Evolutionary conservation across 2,329 filamentous ascomycete species (phyloP).

Genomic region (Tolypocladium ovalisporum): DNA sequence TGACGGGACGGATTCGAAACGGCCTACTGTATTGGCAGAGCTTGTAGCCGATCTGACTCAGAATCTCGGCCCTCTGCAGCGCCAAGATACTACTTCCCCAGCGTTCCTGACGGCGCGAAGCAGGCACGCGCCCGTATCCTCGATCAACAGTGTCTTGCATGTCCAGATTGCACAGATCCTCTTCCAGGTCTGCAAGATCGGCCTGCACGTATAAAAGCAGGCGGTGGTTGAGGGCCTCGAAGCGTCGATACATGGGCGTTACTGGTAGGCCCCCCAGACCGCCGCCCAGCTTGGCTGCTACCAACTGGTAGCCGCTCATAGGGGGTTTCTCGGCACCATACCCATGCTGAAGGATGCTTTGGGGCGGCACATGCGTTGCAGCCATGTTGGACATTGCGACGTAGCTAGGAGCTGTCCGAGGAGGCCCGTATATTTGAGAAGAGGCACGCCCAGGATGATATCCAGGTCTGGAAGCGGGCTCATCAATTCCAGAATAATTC

Average conservation of each 20-base stretch:
- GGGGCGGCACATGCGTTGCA: not conserved
- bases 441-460: not conserved
- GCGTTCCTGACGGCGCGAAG: constrained; percentile 47
- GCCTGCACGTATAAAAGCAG: constrained; percentile 76
- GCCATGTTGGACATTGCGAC: not conserved
- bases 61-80: constrained; percentile 47
- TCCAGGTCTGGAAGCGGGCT: not conserved
- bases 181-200: constrained; percentile 70
- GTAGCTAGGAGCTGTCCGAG: not conserved
- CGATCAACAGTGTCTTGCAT: constrained; percentile 38
- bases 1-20: not conserved
- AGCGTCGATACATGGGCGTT: constrained; percentile 68
- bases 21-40: constrained; percentile 55
- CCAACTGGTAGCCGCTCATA: constrained; percentile 49
- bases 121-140: constrained; percentile 36
- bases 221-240: constrained; percentile 72
- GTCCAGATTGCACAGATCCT: constrained; percentile 63
- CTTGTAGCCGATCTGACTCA: constrained; percentile 55
- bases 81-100: constrained; percentile 45
- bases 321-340: constrained; percentile 20
- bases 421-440: not conserved
- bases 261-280: constrained; percentile 16
- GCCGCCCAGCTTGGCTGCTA: constrained; percentile 41
- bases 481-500: not conserved
- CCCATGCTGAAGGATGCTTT: not conserved